Percentiles rank a stretch among this genome's conserved stretches.
Conservation (phyloP, 2,329 filamentous ascomycete genomes). For the Fusarium redolens region DNA sequence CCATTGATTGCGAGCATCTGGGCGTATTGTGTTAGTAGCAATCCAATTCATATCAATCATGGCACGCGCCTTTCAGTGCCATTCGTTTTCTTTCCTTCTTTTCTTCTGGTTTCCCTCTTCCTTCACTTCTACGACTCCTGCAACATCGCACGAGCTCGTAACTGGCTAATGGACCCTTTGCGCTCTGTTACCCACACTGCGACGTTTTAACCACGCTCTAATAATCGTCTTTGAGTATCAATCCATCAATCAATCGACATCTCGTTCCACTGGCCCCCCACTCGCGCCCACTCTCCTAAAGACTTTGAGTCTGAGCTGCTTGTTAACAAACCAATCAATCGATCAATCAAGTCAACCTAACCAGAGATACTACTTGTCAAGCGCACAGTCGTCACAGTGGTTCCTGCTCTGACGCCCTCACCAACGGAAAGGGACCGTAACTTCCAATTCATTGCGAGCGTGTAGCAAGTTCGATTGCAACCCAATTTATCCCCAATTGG, state of each 20-base stretch:
- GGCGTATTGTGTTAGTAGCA: constrained; percentile 4
- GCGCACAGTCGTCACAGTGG: constrained; percentile 25
- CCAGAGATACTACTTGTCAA: constrained; percentile 6
- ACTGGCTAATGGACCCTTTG: constrained; percentile 27
- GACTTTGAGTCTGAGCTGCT: constrained; percentile 19
- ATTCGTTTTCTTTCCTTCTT: constrained; percentile 1
- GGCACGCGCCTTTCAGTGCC: constrained; percentile 19
- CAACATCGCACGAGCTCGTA: constrained; percentile 23
- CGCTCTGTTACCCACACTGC: constrained; percentile 16
- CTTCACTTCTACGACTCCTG: constrained; percentile 4
- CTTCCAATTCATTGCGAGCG: background rate
- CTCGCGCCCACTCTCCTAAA: constrained; percentile 25
- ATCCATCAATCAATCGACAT: constrained; percentile 37
- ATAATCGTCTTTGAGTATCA: constrained; percentile 37
- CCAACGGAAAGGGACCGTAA: constrained; percentile 15
- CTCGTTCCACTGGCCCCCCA: constrained; percentile 44
- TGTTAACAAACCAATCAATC: constrained; percentile 32
- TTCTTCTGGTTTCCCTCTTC: background rate
- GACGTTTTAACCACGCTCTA: constrained; percentile 12
- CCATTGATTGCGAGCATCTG: constrained; percentile 15
- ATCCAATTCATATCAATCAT: constrained; percentile 34
- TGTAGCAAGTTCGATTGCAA: constrained; percentile 25
- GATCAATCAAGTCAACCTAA: background rate
- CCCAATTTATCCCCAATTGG: constrained; percentile 38
- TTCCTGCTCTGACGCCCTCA: constrained; percentile 13